A percentile compares a stretch with the other conserved stretches of the same genome.
phyloP scores from a whole-genome alignment of 2,329 filamentous ascomycete species.

The Monilinia fructicola region DNA sequence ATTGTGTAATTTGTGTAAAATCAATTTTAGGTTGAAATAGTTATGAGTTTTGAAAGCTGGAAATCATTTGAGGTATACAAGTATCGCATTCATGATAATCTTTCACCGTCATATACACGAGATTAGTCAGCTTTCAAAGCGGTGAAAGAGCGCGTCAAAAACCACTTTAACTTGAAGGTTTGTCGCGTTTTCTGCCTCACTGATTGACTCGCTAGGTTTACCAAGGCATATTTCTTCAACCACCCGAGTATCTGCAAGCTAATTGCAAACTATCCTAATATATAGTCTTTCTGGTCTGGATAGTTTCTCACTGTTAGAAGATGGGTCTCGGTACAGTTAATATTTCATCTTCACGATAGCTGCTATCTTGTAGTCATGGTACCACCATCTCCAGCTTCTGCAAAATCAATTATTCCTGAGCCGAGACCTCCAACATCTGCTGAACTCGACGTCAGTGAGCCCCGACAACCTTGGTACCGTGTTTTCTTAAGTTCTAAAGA shows the following conservation, averaged over 20 bases:
- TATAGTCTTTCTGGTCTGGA: neutral
- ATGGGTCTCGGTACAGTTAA: slow-evolving; percentile 20
- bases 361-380: slow-evolving; percentile 40
- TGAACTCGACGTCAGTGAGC: slow-evolving; percentile 41
- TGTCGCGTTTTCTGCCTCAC: slow-evolving; percentile 21
- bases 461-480: slow-evolving; percentile 37
- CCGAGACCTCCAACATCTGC: slow-evolving; percentile 67
- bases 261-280: neutral
- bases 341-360: slow-evolving; percentile 17
- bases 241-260: slow-evolving; percentile 3
- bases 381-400: slow-evolving; percentile 31
- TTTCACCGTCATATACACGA: too few relatives aligned
- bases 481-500: slow-evolving; percentile 23
- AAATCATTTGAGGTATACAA: too few relatives aligned
- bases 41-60: too few relatives aligned
- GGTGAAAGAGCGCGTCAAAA: slow-evolving; percentile 8
- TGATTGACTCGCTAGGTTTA: neutral
- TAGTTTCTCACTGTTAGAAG: neutral
- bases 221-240: slow-evolving; percentile 6
- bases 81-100: too few relatives aligned
- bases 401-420: slow-evolving; percentile 51
- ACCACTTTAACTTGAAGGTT: neutral
- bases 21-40: too few relatives aligned
- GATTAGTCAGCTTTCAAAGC: slow-evolving; percentile 10
- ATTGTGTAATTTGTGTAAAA: too few relatives aligned